Base-by-base conservation (phyloP, 164 flowering plant genomes). In the Vitis amurensis region DNA sequence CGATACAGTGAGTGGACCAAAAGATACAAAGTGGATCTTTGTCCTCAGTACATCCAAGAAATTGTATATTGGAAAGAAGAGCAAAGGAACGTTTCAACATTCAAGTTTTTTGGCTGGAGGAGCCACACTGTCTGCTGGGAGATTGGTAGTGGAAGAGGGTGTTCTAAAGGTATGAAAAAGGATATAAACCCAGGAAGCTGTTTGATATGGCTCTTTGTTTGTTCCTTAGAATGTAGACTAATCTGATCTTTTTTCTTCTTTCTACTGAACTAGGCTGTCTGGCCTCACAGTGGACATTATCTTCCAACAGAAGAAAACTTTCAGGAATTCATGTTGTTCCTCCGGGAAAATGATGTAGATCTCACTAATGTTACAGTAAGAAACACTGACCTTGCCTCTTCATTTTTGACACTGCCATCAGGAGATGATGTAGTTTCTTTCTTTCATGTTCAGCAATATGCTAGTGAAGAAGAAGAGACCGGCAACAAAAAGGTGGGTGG, bases 61-160 rank as follows among this genome's bases (percentile, higher is more conserved):
- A 12, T 74, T 95, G 79, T 91, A 93, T 66, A 86, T 95, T 50
- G 98, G 93, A 8, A 76, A 78, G 88, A 95, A 95, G 76, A 81
- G 64, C 50, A 95, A 93, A 72, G 99, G 99, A 31, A 82, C 71
- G 8, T 95, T 95, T 82, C 99, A 95, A 55, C 98, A 95, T 77
- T 95, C 99, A 47, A 93, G 99, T 68, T 95, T 95, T 72, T 76
- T 95, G 85, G 96, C 99, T n/a, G 99, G 99, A 50, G 99, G 99
- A 58, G 99, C 98, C 47, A 93, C 98, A 59, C 79, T 89, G 14
- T 88, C 99, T 7, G 99, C 99, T 27, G 98, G 99, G 49, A 85
- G 99, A 80, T 69, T 95, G 62, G 91, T 83, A 11, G 86, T 86
- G 0, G 84, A 88, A 61, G 68, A 88, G 47, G 99, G 99, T 14